phyloP scores from a whole-genome alignment of 352 stramenopile species.

The Phytophthora aleatoria region DNA sequence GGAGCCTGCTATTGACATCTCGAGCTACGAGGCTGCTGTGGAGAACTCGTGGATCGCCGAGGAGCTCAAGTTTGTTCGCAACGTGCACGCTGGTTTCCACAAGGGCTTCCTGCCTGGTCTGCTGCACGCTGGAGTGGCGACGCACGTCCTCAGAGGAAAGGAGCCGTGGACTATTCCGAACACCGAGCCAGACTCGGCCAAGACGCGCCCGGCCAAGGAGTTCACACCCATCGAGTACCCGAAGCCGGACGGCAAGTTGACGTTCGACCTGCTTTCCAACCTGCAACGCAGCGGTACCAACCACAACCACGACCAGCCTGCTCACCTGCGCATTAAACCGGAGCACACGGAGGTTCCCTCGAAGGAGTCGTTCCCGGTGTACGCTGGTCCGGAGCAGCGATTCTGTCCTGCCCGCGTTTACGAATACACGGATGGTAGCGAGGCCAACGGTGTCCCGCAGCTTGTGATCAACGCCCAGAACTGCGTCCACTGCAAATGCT shows the following conservation, averaged over 20 bases:
- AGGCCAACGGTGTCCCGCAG: slow-evolving; percentile 86
- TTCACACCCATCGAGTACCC: slow-evolving; percentile 96
- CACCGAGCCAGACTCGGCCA: slow-evolving; percentile 88
- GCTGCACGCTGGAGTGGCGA: slow-evolving; percentile 93
- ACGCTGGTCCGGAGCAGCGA: slow-evolving; percentile 95
- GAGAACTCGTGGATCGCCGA: slow-evolving; percentile 96
- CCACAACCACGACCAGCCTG: slow-evolving; percentile 98
- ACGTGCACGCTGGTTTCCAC: slow-evolving; percentile 97
- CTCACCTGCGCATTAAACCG: slow-evolving; percentile 96
- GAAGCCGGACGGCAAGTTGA: slow-evolving; percentile 96
- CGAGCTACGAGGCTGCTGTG: slow-evolving; percentile 88
- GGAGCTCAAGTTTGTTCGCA: slow-evolving; percentile 97
- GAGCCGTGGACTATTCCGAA: slow-evolving; percentile 97
- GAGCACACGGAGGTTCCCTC: slow-evolving; percentile 88
- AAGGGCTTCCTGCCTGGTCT: slow-evolving; percentile 94
- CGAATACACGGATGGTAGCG: slow-evolving; percentile 96
- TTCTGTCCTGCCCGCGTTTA: slow-evolving; percentile 99
- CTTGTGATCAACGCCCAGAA: slow-evolving; percentile 99
- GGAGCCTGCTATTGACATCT: slow-evolving; percentile 69
- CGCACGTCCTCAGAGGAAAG: slow-evolving; percentile 93
- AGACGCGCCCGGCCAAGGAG: slow-evolving; percentile 91
- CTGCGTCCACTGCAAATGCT: slow-evolving; percentile 99
- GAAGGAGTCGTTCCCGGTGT: slow-evolving; percentile 90
- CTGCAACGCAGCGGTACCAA: slow-evolving; percentile 97
- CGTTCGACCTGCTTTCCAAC: slow-evolving; percentile 99